phyloP scores from a whole-genome alignment of 495 filamentous ascomycete species.

The Rusavskia elegans region DNA sequence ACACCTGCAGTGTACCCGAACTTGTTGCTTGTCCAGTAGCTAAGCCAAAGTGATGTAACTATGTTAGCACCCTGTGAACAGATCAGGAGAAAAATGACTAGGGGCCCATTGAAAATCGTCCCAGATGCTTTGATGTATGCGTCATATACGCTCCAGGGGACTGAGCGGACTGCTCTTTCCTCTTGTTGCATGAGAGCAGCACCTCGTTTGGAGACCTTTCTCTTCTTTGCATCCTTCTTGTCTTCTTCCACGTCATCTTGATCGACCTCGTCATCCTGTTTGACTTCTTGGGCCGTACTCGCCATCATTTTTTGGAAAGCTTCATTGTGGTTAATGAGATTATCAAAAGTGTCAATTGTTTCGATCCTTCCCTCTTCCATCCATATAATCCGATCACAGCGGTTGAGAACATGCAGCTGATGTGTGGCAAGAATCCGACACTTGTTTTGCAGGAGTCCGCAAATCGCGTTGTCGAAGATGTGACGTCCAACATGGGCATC shows the following conservation, averaged over 20 bases:
- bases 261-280: constrained; percentile 30
- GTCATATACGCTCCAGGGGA: constrained; percentile 68
- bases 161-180: constrained; percentile 66
- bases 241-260: constrained; percentile 31
- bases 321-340: constrained; percentile 60
- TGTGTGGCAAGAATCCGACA: constrained; percentile 87
- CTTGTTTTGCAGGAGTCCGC: constrained; percentile 75
- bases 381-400: constrained; percentile 82
- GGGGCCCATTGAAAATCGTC: constrained; percentile 47
- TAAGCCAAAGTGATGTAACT: constrained; percentile 77
- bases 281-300: constrained; percentile 59
- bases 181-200: constrained; percentile 77
- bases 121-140: constrained; percentile 73
- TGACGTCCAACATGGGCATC: constrained; percentile 83
- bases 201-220: constrained; percentile 36
- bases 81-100: constrained; percentile 49
- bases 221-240: constrained; percentile 37
- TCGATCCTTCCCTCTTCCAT: constrained; percentile 74
- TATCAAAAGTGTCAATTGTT: constrained; percentile 74
- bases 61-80: constrained; percentile 72
- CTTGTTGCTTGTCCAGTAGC: constrained; percentile 74
- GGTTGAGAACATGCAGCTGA: constrained; percentile 79
- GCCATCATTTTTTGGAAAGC: constrained; percentile 72
- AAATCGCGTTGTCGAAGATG: constrained; percentile 91
- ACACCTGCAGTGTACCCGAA: constrained; percentile 45